These are phyloP conservation scores for Mycocentrospora acerina DNA, from an alignment of 2,329 filamentous ascomycete species.

Conservation along the genomic window DNA sequence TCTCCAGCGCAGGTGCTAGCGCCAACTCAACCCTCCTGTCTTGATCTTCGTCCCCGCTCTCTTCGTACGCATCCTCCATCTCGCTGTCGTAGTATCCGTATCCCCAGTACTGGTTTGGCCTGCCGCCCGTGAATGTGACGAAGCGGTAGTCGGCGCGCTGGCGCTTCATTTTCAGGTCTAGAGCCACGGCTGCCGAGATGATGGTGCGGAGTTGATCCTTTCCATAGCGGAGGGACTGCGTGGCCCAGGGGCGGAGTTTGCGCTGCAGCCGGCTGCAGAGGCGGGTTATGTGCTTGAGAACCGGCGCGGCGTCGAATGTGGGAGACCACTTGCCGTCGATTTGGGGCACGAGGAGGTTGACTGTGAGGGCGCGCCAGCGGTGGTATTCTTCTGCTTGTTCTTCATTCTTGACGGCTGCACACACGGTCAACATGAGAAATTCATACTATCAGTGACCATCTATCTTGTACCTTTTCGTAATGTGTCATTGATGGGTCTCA, in stretches of 20 bases:
- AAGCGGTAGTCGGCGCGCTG: conserved; percentile 42
- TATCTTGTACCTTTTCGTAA: conserved; percentile 37
- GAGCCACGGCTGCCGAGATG: conserved; percentile 37
- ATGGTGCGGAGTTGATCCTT: conserved; percentile 39
- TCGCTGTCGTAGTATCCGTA: conserved; percentile 41
- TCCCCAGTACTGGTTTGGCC: conserved; percentile 35
- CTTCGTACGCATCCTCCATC: conserved; percentile 41
- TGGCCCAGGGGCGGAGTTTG: conserved; percentile 36
- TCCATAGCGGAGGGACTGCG: conserved; percentile 27
- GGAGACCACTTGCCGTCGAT: conserved; percentile 40
- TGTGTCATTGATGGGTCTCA: conserved; percentile 40
- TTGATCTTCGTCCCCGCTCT: conserved; percentile 22
- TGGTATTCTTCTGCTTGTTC: conserved; percentile 40
- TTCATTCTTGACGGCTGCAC: conserved; percentile 41
- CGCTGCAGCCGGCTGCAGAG: conserved; percentile 33
- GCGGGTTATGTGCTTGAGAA: conserved; percentile 36
- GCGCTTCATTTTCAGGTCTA: conserved; percentile 42
- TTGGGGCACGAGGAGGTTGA: conserved; percentile 40
- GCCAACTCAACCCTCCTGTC: conserved; percentile 34
- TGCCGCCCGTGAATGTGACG: conserved; percentile 39
- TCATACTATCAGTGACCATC: no score
- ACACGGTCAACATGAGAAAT: no score
- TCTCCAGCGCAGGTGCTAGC: conserved; percentile 40
- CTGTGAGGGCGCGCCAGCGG: conserved; percentile 38
- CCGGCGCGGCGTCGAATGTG: conserved; percentile 37